Evolutionary conservation across 495 filamentous ascomycete species (phyloP).

Genomic region (Lasiosphaeria miniovina): DNA sequence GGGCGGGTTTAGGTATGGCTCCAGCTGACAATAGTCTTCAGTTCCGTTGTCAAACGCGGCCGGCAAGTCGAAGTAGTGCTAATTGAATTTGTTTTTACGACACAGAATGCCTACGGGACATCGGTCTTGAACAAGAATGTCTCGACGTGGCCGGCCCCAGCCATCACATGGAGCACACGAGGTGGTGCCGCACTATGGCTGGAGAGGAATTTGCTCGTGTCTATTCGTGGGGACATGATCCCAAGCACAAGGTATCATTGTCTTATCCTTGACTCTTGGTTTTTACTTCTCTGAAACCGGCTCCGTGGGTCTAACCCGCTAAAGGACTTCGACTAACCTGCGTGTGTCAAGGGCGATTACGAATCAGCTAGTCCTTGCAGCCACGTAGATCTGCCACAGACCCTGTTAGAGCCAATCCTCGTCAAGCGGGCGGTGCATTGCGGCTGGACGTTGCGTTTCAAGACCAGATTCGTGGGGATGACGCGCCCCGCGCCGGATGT

Average conservation of each 20-base stretch:
- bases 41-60: no score
- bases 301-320: not conserved
- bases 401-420: slow-evolving; percentile 50
- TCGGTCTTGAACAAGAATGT: slow-evolving; percentile 43
- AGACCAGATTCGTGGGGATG: slow-evolving; percentile 39
- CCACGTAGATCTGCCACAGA: slow-evolving; percentile 51
- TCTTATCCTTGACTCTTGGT: not conserved
- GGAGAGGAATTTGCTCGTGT: slow-evolving; percentile 50
- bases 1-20: slow-evolving; percentile 20
- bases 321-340: slow-evolving; percentile 23
- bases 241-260: slow-evolving; percentile 29
- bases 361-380: slow-evolving; percentile 47
- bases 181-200: slow-evolving; percentile 51
- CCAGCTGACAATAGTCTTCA: no score
- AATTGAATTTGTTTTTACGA: no score
- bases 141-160: slow-evolving; percentile 30
- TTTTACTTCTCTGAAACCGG: not conserved
- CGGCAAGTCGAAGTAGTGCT: no score
- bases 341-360: slow-evolving; percentile 45
- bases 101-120: slow-evolving; percentile 49
- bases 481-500: slow-evolving; percentile 25
- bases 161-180: slow-evolving; percentile 42
- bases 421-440: slow-evolving; percentile 40
- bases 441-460: slow-evolving; percentile 45
- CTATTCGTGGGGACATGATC: slow-evolving; percentile 49